Conservation (phyloP, 768 basidiomycete species). For the Xerocomus potaroensis region DNA sequence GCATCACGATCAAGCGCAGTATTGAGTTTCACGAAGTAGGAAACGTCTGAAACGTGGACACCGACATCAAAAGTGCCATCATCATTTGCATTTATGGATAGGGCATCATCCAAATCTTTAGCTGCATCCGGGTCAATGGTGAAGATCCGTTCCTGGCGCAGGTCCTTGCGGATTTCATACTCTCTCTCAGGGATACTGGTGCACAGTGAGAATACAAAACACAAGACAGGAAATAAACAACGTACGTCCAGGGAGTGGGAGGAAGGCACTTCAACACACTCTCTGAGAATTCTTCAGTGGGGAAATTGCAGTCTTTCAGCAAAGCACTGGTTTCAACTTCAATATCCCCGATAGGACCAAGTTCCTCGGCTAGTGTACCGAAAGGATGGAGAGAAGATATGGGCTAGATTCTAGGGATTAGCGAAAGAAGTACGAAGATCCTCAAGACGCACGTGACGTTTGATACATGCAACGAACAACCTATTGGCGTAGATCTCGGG, state of each 20-base stretch:
- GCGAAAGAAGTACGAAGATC: constrained; percentile 4
- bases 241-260: constrained; percentile 91
- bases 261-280: constrained; percentile 94
- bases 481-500: constrained; percentile 87
- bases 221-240: not conserved
- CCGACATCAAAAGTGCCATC: constrained; percentile 92
- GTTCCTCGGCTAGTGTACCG: constrained; percentile 95
- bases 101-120: constrained; percentile 91
- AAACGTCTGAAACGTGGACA: constrained; percentile 95
- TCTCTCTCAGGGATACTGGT: constrained; percentile 84
- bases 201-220: constrained; percentile 8
- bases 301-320: constrained; percentile 98
- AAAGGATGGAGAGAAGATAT: constrained; percentile 98
- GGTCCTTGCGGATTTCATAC: constrained; percentile 80
- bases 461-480: constrained; percentile 97
- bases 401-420: constrained; percentile 45
- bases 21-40: constrained; percentile 91
- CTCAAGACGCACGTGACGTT: constrained; percentile 75
- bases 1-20: constrained; percentile 98
- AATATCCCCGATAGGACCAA: constrained; percentile 97
- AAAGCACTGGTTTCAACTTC: constrained; percentile 97
- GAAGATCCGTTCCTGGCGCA: constrained; percentile 82
- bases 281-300: constrained; percentile 94
- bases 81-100: constrained; percentile 84
- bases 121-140: constrained; percentile 89